These are phyloP conservation scores for Colletotrichum destructivum DNA, from an alignment of 2,329 filamentous ascomycete species.

Conservation along the genomic window DNA sequence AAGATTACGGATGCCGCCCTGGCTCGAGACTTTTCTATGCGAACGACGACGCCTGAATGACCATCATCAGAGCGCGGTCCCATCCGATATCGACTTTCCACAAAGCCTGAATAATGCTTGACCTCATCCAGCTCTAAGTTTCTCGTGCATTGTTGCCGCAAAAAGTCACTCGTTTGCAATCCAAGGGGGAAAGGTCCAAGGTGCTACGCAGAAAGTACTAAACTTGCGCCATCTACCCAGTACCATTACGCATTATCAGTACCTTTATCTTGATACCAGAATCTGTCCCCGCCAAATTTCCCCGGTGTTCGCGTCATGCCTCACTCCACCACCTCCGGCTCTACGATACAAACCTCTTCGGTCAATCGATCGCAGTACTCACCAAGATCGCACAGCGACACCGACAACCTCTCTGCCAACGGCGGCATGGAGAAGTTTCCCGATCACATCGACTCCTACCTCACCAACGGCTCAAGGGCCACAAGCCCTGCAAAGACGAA, in stretches of 20 bases:
- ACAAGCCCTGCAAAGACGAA: constrained; percentile 48
- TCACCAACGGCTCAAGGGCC: constrained; percentile 44
- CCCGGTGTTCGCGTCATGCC: constrained; percentile 51
- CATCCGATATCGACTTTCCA: constrained; percentile 36
- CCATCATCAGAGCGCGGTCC: constrained; percentile 30
- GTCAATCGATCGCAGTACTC: constrained; percentile 49
- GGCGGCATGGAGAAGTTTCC: constrained; percentile 70
- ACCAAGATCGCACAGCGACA: constrained; percentile 44
- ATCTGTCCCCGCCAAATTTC: constrained; percentile 38
- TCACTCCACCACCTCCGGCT: constrained; percentile 54
- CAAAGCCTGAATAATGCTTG: constrained; percentile 37
- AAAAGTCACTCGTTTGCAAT: constrained; percentile 38
- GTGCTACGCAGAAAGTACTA: neutral
- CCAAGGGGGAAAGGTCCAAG: neutral
- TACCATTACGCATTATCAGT: constrained; percentile 22
- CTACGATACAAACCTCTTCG: constrained; percentile 53
- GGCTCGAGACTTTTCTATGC: constrained; percentile 23
- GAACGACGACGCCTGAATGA: constrained; percentile 15
- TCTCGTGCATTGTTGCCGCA: constrained; percentile 38
- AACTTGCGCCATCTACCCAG: constrained; percentile 4
- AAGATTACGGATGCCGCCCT: constrained; percentile 29
- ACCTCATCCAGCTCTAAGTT: constrained; percentile 26
- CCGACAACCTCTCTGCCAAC: constrained; percentile 36
- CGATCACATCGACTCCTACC: constrained; percentile 63
- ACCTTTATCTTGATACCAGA: constrained; percentile 25